Conservation (phyloP, 2,329 filamentous ascomycete species). For the Talaromyces atroroseus region DNA sequence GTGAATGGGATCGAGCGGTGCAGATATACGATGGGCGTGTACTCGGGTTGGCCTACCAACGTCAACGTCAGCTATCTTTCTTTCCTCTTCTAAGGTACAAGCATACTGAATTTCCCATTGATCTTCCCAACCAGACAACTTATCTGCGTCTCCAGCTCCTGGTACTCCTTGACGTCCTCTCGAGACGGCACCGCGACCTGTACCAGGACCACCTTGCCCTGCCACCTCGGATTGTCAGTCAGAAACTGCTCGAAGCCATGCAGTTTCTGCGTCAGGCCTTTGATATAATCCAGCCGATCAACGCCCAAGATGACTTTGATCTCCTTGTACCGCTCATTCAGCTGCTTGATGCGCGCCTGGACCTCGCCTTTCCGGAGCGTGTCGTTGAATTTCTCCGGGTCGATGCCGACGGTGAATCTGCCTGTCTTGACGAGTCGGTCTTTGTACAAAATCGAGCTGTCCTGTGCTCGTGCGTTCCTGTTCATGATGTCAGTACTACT, state of each 20-base stretch:
- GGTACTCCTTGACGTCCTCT: slow-evolving; percentile 89
- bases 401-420: slow-evolving; percentile 91
- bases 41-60: slow-evolving; percentile 70
- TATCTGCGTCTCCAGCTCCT: slow-evolving; percentile 83
- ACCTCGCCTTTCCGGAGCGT: slow-evolving; percentile 71
- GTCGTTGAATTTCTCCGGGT: slow-evolving; percentile 87
- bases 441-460: slow-evolving; percentile 79
- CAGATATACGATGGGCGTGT: slow-evolving; percentile 93
- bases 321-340: slow-evolving; percentile 79
- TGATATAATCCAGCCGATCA: slow-evolving; percentile 93
- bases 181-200: slow-evolving; percentile 84
- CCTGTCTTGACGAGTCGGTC: slow-evolving; percentile 78
- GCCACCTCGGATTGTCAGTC: slow-evolving; percentile 87
- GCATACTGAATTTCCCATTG: slow-evolving; percentile 75
- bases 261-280: slow-evolving; percentile 89
- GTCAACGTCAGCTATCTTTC: neutral
- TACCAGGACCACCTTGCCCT: slow-evolving; percentile 85
- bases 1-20: slow-evolving; percentile 91
- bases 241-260: slow-evolving; percentile 89
- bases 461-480: slow-evolving; percentile 50
- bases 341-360: slow-evolving; percentile 68
- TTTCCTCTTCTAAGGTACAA: neutral
- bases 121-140: slow-evolving; percentile 91
- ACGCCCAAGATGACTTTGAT: slow-evolving; percentile 91
- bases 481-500: neutral